Base-by-base conservation (phyloP, 2,329 filamentous ascomycete species). In the Aciculosporium take region DNA sequence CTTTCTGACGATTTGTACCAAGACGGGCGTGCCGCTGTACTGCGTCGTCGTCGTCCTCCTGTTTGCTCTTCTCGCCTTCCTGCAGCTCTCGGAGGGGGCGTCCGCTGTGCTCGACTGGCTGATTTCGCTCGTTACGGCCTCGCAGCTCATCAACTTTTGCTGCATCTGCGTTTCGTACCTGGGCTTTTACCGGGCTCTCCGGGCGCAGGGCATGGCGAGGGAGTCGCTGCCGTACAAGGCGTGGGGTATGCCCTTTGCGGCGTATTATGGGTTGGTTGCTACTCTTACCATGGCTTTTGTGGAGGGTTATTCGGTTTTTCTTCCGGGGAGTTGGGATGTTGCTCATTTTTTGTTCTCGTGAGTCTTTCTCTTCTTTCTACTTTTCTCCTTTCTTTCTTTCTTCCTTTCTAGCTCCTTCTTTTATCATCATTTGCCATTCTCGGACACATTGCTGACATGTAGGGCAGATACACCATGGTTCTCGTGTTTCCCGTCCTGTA, bases 241-340 rank as follows among this genome's bases (percentile, higher is more conserved):
- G 1, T 69, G 68, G 46, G 68, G 74, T 33, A 82, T 87, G 63
- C 84, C 84, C 2, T 88, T 78, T 50, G 69, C 74, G 0, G 81
- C 83, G 1, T 88, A 73, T 54, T 76, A 79, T 37, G 78, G 75
- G 0, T 60, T 85, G 5, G 55, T 64, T 0, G 75, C 72, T 21
- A 82, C 77, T 1, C 72, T 74, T 37, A 57, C 82, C 47, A 87
- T 89, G 78, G 72, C 78, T 0, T 76, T 88, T 49, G 76, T 87
- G 1, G 76, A 80, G 7, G 84, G 84, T 0, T 89, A 87, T 47
- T 71, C 78, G 0, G 81, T 88, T 1, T 91, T 89, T 51, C 56
- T 88, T 1, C 53, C 60, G 0, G 65, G 71, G 0, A 68, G 70
- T 4, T 89, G 81, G 84, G 69, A 75, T 45, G 55, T 81, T 0